Evolutionary conservation across 2,329 filamentous ascomycete species (phyloP).

Genomic region (Pyrenophora tritici-repentis): DNA sequence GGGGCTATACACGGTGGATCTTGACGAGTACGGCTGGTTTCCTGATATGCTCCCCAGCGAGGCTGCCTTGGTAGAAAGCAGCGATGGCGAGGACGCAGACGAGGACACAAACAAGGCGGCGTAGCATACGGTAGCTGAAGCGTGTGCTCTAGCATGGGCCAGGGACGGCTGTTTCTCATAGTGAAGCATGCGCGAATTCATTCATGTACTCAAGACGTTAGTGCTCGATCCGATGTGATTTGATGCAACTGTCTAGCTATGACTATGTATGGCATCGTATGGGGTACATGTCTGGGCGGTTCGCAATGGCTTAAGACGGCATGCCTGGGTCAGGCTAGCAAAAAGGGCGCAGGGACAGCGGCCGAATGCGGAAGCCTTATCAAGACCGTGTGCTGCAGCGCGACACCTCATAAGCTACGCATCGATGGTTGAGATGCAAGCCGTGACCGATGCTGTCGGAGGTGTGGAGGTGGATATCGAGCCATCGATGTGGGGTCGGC

Average conservation of each 20-base stretch:
- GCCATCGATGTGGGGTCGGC: conserved; percentile 26
- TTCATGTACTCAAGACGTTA: conserved; percentile 11
- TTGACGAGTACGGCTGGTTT: conserved; percentile 57
- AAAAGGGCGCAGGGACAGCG: conserved; percentile 25
- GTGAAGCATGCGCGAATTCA: conserved; percentile 3
- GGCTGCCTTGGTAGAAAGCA: conserved; percentile 41
- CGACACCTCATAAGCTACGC: conserved; percentile 23
- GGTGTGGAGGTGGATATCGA: conserved; percentile 16
- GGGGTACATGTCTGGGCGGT: conserved; percentile 11
- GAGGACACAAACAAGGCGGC: conserved; percentile 39
- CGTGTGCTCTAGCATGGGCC: conserved; percentile 2
- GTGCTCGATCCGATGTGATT: conserved; percentile 4
- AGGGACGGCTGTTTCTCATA: conserved; percentile 3
- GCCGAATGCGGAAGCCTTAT: conserved; percentile 37
- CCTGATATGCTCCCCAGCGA: conserved; percentile 57
- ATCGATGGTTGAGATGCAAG: conserved; percentile 25
- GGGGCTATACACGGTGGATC: conserved; percentile 55
- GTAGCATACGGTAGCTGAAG: conserved; percentile 43
- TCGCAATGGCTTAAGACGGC: conserved; percentile 16
- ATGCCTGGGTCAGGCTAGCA: conserved; percentile 20
- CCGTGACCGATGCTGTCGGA: conserved; percentile 35
- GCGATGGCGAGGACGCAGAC: conserved; percentile 39
- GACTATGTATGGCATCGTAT: conserved; percentile 18
- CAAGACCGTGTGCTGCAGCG: conserved; percentile 28
- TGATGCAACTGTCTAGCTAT: too few relatives aligned